phyloP scores from a whole-genome alignment of 441 rosid genomes.

The Eugenia klotzschiana region DNA sequence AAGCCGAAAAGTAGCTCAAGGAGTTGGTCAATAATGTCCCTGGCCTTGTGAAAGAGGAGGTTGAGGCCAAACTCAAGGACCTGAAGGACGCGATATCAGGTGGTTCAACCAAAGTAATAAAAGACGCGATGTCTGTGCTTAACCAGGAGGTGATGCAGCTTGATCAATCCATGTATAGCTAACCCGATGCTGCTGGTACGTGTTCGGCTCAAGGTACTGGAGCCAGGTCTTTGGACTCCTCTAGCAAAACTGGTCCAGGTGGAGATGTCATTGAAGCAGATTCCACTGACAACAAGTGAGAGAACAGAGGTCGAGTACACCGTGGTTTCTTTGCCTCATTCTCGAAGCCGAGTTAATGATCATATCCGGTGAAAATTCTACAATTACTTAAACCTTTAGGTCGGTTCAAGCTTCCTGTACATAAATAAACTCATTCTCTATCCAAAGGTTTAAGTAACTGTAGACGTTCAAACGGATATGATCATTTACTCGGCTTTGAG shows the following conservation, averaged over 20 bases:
- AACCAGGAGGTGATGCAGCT: conserved; percentile 89
- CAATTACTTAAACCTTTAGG: background rate
- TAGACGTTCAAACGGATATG: too few species aligned
- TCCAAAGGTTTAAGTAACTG: too few species aligned
- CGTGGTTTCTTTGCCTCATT: background rate
- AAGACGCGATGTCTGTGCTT: conserved; percentile 68
- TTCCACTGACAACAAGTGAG: conserved; percentile 68
- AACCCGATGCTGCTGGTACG: conserved; percentile 48
- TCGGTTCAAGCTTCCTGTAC: too few species aligned
- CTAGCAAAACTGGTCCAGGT: conserved; percentile 35
- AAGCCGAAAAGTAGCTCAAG: conserved; percentile 76
- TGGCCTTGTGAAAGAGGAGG: conserved; percentile 65
- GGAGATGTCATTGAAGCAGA: conserved; percentile 89
- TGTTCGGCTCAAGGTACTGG: conserved; percentile 46
- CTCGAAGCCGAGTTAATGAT: background rate
- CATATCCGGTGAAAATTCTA: background rate
- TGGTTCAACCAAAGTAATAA: conserved; percentile 50
- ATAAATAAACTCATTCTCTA: too few species aligned
- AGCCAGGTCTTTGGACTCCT: conserved; percentile 37
- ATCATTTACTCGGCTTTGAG: too few species aligned
- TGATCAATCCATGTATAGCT: conserved; percentile 75
- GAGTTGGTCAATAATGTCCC: conserved; percentile 77
- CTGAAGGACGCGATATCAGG: conserved; percentile 54
- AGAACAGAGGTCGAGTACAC: background rate
- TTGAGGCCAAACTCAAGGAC: conserved; percentile 60